A percentile compares a stretch with the other conserved stretches of the same genome.
Evolutionary conservation across 2,329 filamentous ascomycete species (phyloP).

Genomic region (Fragosphaeria purpurea): DNA sequence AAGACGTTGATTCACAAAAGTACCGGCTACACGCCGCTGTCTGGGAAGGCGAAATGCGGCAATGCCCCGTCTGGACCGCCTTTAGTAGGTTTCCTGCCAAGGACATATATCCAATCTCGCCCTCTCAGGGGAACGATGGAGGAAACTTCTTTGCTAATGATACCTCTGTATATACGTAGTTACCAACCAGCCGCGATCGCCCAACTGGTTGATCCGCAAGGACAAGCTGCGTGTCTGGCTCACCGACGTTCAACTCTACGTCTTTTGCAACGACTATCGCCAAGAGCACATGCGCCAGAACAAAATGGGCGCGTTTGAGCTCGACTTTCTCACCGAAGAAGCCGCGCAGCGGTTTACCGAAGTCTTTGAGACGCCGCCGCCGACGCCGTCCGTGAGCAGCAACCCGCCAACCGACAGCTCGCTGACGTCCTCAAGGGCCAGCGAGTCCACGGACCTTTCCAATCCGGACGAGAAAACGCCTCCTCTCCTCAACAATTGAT

Average conservation of each 20-base stretch:
- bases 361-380: slow-evolving; percentile 24
- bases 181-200: slow-evolving; percentile 38
- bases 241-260: slow-evolving; percentile 45
- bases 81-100: slow-evolving; percentile 35
- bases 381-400: background rate
- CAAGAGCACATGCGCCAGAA: slow-evolving; percentile 42
- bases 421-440: slow-evolving; percentile 1
- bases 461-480: background rate
- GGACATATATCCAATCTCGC: no score
- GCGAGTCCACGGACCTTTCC: background rate
- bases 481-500: no score
- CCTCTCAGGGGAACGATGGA: background rate
- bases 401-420: background rate
- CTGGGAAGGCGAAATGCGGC: slow-evolving; percentile 41
- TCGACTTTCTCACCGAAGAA: slow-evolving; percentile 36
- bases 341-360: slow-evolving; percentile 31
- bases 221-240: slow-evolving; percentile 39
- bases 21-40: slow-evolving; percentile 47
- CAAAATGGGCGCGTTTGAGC: slow-evolving; percentile 38
- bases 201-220: slow-evolving; percentile 41
- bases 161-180: slow-evolving; percentile 26
- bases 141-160: no score
- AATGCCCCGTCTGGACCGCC: slow-evolving; percentile 54
- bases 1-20: slow-evolving; percentile 37
- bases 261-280: slow-evolving; percentile 48